phyloP scores from a whole-genome alignment of 2,329 filamentous ascomycete genomes.

The Scorias spongiosa region DNA sequence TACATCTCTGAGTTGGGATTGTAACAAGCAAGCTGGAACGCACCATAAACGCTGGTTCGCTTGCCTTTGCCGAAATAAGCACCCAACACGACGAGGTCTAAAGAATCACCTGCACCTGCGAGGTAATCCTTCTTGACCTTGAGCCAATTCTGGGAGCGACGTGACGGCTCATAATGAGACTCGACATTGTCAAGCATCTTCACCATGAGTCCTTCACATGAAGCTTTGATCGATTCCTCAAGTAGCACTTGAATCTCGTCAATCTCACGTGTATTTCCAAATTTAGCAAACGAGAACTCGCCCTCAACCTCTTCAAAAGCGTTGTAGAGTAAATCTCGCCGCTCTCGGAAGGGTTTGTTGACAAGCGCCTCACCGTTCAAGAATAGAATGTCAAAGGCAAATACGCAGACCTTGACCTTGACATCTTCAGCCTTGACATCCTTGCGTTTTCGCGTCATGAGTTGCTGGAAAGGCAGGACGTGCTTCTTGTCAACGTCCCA shows the following conservation, averaged over 20 bases:
- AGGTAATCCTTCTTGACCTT: constrained; percentile 99
- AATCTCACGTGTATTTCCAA: constrained; percentile 72
- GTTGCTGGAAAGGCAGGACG: constrained; percentile 87
- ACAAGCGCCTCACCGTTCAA: constrained; percentile 83
- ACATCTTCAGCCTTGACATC: constrained; percentile 92
- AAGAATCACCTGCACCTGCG: constrained; percentile 79
- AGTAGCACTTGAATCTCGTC: constrained; percentile 87
- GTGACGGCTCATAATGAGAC: constrained; percentile 90
- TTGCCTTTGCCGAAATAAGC: constrained; percentile 93
- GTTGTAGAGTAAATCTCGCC: constrained; percentile 56
- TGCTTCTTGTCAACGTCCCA: constrained; percentile 96
- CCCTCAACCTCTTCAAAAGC: constrained; percentile 70
- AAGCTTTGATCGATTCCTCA: constrained; percentile 88
- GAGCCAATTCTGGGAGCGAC: constrained; percentile 93
- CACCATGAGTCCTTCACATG: constrained; percentile 95
- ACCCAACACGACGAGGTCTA: constrained; percentile 89
- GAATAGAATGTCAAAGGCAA: constrained; percentile 89
- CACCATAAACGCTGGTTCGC: constrained; percentile 86
- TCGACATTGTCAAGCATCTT: constrained; percentile 95
- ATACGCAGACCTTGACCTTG: constrained; percentile 92
- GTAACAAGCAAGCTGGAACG: constrained; percentile 89
- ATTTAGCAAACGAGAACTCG: constrained; percentile 81
- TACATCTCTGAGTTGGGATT: constrained; percentile 67
- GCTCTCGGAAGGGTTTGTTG: constrained; percentile 70
- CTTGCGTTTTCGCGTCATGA: constrained; percentile 97